Evolutionary conservation across 2,329 filamentous ascomycete species (phyloP).

Genomic region (Aspergillus ustus): DNA sequence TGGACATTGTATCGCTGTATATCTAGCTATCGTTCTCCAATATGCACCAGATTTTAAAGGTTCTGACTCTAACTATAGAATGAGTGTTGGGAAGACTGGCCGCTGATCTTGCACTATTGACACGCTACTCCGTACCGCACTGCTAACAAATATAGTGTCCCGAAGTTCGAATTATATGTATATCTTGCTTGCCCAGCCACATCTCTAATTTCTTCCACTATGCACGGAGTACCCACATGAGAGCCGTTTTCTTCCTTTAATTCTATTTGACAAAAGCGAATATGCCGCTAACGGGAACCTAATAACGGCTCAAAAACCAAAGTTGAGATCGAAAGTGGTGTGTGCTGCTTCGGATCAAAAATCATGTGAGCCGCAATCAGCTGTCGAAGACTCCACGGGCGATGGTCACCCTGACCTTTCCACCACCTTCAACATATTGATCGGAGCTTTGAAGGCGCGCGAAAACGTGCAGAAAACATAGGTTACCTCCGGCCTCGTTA

Average conservation of each 20-base stretch:
- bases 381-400: neutral
- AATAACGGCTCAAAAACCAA: too few relatives aligned
- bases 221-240: too few relatives aligned
- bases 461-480: neutral
- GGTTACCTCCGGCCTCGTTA: neutral
- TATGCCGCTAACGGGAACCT: too few relatives aligned
- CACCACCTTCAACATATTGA: constrained; percentile 4
- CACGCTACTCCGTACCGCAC: neutral
- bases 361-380: constrained; percentile 13
- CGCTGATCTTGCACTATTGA: neutral
- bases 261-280: too few relatives aligned
- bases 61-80: neutral
- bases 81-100: neutral
- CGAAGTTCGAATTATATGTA: too few relatives aligned
- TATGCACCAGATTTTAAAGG: neutral
- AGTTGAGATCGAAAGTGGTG: too few relatives aligned
- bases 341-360: neutral
- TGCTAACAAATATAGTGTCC: neutral
- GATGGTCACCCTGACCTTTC: neutral
- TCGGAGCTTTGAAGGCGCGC: neutral
- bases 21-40: neutral
- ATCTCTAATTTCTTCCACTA: too few relatives aligned
- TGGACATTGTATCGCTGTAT: neutral
- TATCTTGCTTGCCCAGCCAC: neutral
- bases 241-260: too few relatives aligned